Conservation (phyloP, 768 basidiomycete genomes). For the Cystobasidium ongulense region DNA sequence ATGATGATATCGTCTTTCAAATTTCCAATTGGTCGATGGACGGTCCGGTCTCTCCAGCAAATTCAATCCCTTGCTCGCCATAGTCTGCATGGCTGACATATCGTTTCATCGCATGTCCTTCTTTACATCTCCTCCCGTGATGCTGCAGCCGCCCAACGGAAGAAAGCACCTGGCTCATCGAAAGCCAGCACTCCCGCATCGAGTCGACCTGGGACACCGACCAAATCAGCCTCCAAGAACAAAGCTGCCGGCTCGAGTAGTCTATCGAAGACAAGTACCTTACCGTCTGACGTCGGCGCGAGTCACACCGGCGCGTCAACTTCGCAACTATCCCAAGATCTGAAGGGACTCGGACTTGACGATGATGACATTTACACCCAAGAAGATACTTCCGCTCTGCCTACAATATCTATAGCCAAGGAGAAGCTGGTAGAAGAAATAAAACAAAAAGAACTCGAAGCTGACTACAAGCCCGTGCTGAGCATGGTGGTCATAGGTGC, state of each 20-base stretch:
- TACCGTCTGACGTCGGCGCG: slow-evolving; percentile 46
- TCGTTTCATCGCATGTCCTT: slow-evolving; percentile 10
- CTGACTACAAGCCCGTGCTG: slow-evolving; percentile 55
- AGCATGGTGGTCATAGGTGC: slow-evolving; percentile 88
- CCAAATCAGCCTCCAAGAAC: background rate
- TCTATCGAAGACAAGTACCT: background rate
- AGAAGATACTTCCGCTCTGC: slow-evolving; percentile 43
- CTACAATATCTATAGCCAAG: slow-evolving; percentile 60
- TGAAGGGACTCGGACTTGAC: slow-evolving; percentile 41
- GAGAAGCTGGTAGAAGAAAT: slow-evolving; percentile 82
- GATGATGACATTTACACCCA: slow-evolving; percentile 47
- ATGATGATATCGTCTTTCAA: background rate
- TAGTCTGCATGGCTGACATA: background rate
- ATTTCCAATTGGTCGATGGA: background rate
- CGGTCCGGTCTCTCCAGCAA: background rate
- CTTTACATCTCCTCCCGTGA: background rate
- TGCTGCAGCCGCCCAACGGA: background rate
- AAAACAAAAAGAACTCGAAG: slow-evolving; percentile 49
- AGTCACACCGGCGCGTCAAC: slow-evolving; percentile 67
- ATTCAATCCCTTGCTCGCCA: background rate
- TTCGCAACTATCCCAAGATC: slow-evolving; percentile 47
- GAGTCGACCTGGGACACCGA: background rate
- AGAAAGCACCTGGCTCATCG: background rate
- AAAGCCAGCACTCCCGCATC: background rate
- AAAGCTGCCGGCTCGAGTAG: background rate